Percentiles rank a stretch among this genome's conserved stretches.
These are phyloP conservation scores for Eutypella sp. DNA, from an alignment of 2,329 filamentous ascomycete species.

Conservation along the genomic window DNA sequence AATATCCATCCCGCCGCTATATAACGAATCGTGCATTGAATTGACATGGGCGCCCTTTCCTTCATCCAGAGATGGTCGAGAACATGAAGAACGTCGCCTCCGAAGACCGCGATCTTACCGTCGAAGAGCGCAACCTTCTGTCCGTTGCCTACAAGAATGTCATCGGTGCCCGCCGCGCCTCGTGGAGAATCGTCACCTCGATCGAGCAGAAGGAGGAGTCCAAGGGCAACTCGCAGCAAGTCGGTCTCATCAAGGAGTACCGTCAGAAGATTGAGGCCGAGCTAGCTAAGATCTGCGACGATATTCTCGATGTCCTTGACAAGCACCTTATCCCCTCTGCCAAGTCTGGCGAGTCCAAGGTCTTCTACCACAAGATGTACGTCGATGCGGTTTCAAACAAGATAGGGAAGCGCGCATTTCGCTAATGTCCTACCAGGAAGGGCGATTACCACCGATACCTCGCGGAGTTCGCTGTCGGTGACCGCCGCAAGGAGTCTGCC, in stretches of 20 bases:
- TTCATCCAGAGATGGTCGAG: constrained; percentile 98
- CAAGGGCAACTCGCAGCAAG: constrained; percentile 92
- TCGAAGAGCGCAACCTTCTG: constrained; percentile 96
- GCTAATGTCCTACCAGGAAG: constrained; percentile 63
- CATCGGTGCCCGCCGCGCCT: constrained; percentile 92
- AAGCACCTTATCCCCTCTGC: constrained; percentile 90
- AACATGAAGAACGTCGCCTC: constrained; percentile 99
- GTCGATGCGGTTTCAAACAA: constrained; percentile 19
- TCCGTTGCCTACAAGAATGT: constrained; percentile 99
- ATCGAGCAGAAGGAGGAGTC: constrained; percentile 99
- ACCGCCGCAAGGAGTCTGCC: constrained; percentile 92
- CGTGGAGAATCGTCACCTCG: constrained; percentile 96
- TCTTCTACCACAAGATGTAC: constrained; percentile 99
- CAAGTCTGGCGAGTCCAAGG: constrained; percentile 95
- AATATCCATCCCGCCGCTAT: constrained; percentile 6
- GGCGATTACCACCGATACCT: constrained; percentile 99
- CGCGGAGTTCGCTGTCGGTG: constrained; percentile 90
- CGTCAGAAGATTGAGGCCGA: constrained; percentile 97
- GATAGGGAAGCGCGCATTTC: constrained; percentile 5
- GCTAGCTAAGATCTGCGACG: constrained; percentile 95
- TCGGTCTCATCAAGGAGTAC: constrained; percentile 93
- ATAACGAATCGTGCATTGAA: constrained; percentile 3
- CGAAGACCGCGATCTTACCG: constrained; percentile 74
- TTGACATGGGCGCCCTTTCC: constrained; percentile 13
- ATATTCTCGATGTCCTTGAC: constrained; percentile 93